These are phyloP conservation scores for Fagopyrum homotropicum DNA, from an alignment of 148 eudicot species.

Conservation along the genomic window DNA sequence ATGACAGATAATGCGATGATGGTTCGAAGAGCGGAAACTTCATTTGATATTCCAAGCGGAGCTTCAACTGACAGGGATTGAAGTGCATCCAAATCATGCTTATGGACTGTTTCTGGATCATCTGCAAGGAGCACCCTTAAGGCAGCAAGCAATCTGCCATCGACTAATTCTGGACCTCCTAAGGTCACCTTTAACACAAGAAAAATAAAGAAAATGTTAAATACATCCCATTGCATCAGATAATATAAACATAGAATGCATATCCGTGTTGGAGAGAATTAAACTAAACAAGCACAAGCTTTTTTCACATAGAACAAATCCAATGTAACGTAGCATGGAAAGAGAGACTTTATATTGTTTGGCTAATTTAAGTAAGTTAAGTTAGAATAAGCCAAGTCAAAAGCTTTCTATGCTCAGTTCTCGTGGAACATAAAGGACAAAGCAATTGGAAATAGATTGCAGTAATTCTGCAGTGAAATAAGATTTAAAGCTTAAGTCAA, in stretches of 20 bases:
- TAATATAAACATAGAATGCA: background rate
- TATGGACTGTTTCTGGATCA: constrained; percentile 41
- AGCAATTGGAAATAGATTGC: background rate
- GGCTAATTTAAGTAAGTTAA: background rate
- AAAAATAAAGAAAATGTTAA: background rate
- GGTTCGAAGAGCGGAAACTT: constrained; percentile 58
- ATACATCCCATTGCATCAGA: background rate
- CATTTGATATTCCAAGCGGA: constrained; percentile 66
- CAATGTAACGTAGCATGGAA: background rate
- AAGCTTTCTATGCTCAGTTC: background rate
- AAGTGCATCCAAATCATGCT: constrained; percentile 42
- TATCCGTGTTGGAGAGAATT: too few species aligned
- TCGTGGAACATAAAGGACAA: background rate
- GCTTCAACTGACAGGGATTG: constrained; percentile 62
- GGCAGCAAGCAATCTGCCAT: constrained; percentile 81
- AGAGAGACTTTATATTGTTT: background rate
- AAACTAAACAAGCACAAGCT: background rate
- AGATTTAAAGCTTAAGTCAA: background rate
- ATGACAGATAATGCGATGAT: constrained; percentile 63
- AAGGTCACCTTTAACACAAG: constrained; percentile 50
- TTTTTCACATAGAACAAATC: background rate
- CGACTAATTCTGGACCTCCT: constrained; percentile 75
- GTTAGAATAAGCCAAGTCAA: background rate
- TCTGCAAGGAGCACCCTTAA: constrained; percentile 52
- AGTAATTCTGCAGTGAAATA: background rate